Percentiles rank a stretch among this genome's conserved stretches.
Conservation (phyloP, 2,329 filamentous ascomycete genomes). For the Metarhizium anisopliae region DNA sequence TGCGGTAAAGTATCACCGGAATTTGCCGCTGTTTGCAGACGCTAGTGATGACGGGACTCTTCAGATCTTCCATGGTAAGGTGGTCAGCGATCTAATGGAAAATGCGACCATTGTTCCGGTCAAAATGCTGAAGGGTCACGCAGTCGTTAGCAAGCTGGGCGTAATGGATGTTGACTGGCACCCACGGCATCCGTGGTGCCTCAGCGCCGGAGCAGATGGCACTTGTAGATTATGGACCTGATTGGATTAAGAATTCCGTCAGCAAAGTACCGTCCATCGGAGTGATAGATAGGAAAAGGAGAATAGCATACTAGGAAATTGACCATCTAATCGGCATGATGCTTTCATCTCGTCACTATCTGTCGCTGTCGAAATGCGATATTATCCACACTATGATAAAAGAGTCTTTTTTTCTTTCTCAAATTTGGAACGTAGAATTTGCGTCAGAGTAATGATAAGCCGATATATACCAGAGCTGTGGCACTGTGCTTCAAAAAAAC, state of each 20-base stretch:
- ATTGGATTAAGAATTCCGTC: background rate
- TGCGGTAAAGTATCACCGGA: conserved; percentile 77
- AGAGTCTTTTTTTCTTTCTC: background rate
- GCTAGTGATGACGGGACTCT: conserved; percentile 89
- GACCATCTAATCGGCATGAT: too few relatives aligned
- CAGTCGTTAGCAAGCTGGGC: conserved; percentile 74
- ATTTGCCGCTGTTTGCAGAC: conserved; percentile 81
- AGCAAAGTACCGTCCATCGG: background rate
- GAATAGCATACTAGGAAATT: background rate
- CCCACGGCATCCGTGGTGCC: conserved; percentile 84
- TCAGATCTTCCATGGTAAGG: conserved; percentile 95
- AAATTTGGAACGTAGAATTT: too few relatives aligned
- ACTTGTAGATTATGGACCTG: conserved; percentile 83
- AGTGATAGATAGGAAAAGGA: background rate
- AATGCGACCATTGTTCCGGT: conserved; percentile 94
- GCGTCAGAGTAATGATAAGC: too few relatives aligned
- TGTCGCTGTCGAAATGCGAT: too few relatives aligned
- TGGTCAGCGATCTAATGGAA: conserved; percentile 89
- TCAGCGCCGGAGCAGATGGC: conserved; percentile 90
- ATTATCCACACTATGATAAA: too few relatives aligned
- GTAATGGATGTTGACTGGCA: conserved; percentile 97
- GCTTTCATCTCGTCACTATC: too few relatives aligned
- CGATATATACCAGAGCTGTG: too few relatives aligned
- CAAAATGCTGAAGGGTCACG: conserved; percentile 87
- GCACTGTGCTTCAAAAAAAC: too few relatives aligned